Percentiles rank a stretch among this genome's conserved stretches.
phyloP scores from a whole-genome alignment of 805 yeast genomes.

The Metschnikowia cubensis region DNA sequence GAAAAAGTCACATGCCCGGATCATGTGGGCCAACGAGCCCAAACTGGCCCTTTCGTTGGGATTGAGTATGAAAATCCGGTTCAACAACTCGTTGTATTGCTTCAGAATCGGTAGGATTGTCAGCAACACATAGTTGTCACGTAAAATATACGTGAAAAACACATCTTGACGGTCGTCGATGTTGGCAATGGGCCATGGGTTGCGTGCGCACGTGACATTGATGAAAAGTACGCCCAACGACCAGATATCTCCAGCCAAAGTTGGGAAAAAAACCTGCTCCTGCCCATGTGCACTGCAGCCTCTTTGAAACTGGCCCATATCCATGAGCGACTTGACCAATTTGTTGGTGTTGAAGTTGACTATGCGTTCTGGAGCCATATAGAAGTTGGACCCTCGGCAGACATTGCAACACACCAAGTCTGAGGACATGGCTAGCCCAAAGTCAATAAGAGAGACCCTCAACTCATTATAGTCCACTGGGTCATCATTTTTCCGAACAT shows the following conservation, averaged over 20 bases:
- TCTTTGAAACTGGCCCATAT: slow-evolving; percentile 25
- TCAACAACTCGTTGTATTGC: slow-evolving; percentile 53
- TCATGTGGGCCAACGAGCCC: slow-evolving; percentile 35
- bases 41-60: slow-evolving; percentile 48
- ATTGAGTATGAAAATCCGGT: slow-evolving; percentile 40
- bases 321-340: slow-evolving; percentile 24
- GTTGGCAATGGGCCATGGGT: slow-evolving; percentile 87
- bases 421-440: slow-evolving; percentile 77
- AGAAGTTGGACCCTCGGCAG: slow-evolving; percentile 83
- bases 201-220: slow-evolving; percentile 76
- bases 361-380: slow-evolving; percentile 91
- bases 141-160: slow-evolving; percentile 58
- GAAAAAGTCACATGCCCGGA: slow-evolving; percentile 33
- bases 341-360: slow-evolving; percentile 38
- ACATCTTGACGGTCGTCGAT: slow-evolving; percentile 50
- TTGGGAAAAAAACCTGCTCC: slow-evolving; percentile 48
- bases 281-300: slow-evolving; percentile 8
- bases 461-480: slow-evolving; percentile 45
- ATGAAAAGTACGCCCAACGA: slow-evolving; percentile 77
- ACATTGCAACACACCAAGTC: slow-evolving; percentile 58
- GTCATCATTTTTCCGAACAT: slow-evolving; percentile 1
- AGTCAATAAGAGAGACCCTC: slow-evolving; percentile 70
- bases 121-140: slow-evolving; percentile 47
- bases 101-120: slow-evolving; percentile 70
- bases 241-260: slow-evolving; percentile 83